Base-by-base conservation (phyloP, 1,284 basidiomycete genomes). In the Pseudozyma flocculosa region DNA sequence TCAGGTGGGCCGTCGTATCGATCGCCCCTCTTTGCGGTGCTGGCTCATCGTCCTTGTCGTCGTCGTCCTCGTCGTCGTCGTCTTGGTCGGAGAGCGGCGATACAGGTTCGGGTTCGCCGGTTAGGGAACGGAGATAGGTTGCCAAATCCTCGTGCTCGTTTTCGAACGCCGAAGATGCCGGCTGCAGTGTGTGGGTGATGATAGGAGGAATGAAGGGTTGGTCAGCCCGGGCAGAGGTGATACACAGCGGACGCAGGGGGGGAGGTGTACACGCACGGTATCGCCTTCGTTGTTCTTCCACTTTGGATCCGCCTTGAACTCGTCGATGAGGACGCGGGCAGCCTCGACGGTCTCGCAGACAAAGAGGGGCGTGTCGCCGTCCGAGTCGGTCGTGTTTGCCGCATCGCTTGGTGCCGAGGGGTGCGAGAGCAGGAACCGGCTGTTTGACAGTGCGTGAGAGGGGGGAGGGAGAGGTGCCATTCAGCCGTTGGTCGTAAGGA, bases 311-410 rank as follows among this genome's bases (percentile, higher is more conserved):
- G 74, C 75, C 18, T 50, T 43, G 19, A 72, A 71, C 50, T 76
- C 66, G 17, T 74, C 68, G 46, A 78, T 54, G 19, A 78, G 60
- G 13, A 73, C 44, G 9, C 58, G 41, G 4, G 75, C 75, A 0
- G 61, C 40, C 5, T 61, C 54, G 32, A 73, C 53, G 3, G 62
- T 56, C 34, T 78, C 75, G 48, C 71, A 72, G 32, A 76, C 72
- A 47, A 76, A 78, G 3, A 78, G 60, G 4, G 75, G 71, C 23
- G 75, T 74, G 39, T 78, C 75, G 18, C 66, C 68, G 40, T 78
- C 75, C 11, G 54, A 58, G 32, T 78, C 75, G 11, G 53, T 54
- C 1, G 64, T 65, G 44, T 75, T 63, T 13, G 64, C 69, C 10
- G 67, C 66, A 37, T 58, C 40, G 10, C 40, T 30, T 2, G 62